Conservation (phyloP, 169 alveolate species). For the Cryptosporidium ryanae region DNA sequence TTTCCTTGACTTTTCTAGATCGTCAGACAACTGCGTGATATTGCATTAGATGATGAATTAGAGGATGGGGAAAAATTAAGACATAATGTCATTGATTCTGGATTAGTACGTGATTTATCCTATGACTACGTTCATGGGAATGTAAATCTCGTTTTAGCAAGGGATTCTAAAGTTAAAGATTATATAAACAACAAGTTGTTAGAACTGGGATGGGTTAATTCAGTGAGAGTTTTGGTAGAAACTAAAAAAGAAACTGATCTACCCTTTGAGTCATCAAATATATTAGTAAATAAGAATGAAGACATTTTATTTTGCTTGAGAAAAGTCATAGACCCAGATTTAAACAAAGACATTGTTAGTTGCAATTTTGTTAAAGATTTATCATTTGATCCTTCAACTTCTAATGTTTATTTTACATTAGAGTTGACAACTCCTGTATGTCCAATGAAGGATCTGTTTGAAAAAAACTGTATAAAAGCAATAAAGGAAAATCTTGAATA, state of each 20-base stretch:
- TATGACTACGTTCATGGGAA: conserved; percentile 56
- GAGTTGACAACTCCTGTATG: conserved; percentile 87
- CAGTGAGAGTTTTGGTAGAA: conserved; percentile 8
- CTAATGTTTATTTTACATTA: conserved; percentile 78
- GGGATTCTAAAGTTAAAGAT: not conserved
- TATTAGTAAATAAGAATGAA: conserved; percentile 62
- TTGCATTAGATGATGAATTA: not conserved
- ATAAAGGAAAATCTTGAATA: conserved; percentile 75
- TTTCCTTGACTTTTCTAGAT: conserved; percentile 18
- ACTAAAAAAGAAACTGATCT: not conserved
- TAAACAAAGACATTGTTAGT: conserved; percentile 83
- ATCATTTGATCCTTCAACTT: conserved; percentile 73
- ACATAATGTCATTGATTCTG: not conserved
- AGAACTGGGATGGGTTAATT: conserved; percentile 63
- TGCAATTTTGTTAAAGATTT: conserved; percentile 82
- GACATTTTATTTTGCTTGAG: conserved; percentile 72
- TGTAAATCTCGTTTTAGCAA: not conserved
- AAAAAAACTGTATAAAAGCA: conserved; percentile 74
- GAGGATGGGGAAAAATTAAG: not conserved
- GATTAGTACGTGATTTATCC: conserved; percentile 5
- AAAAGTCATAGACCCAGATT: conserved; percentile 84
- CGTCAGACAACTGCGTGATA: conserved; percentile 36
- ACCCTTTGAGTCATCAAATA: not conserved
- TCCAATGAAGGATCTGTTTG: conserved; percentile 83
- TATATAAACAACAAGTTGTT: conserved; percentile 29